Percentiles rank a stretch among this genome's conserved stretches.
Conservation (phyloP, 202 grass and related monocot species). For the Carex arenaria region DNA sequence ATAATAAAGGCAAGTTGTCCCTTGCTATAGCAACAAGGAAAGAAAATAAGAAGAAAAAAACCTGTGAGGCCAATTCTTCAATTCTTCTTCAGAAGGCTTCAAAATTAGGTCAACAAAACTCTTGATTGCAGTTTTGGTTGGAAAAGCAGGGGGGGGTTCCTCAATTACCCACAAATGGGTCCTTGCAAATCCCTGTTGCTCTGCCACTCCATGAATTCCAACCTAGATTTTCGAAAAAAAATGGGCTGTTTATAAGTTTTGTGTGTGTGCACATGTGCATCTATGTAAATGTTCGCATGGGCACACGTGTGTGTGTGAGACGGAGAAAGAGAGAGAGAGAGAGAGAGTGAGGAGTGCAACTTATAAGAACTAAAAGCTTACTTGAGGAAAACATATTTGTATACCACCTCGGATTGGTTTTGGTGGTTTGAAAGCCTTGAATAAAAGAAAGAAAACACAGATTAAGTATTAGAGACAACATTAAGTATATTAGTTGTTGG, state of each 20-base stretch:
- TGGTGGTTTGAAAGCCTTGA: constrained; percentile 85
- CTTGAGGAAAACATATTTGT: constrained; percentile 89
- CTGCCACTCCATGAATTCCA: constrained; percentile 65
- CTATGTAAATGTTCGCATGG: background rate
- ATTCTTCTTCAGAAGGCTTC: constrained; percentile 57
- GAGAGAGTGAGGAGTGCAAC: background rate
- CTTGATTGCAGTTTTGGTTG: constrained; percentile 43
- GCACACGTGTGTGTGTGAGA: background rate
- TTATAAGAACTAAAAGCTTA: constrained; percentile 30
- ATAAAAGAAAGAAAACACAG: constrained; percentile 17
- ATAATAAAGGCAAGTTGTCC: background rate
- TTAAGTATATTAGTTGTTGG: background rate
- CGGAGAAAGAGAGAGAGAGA: background rate
- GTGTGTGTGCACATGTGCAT: background rate
- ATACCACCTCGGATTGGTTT: constrained; percentile 86
- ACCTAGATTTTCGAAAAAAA: constrained; percentile 34
- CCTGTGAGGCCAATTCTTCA: constrained; percentile 82
- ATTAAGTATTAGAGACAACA: background rate
- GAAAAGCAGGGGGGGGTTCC: constrained; percentile 56
- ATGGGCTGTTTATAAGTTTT: background rate
- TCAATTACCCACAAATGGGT: constrained; percentile 65
- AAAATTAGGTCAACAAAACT: constrained; percentile 71
- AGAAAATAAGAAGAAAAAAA: constrained; percentile 19
- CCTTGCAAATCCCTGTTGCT: constrained; percentile 76
- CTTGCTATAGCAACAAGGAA: background rate